Evolutionary conservation across 2,329 filamentous ascomycete species (phyloP), one percentile per base, ranked within the genome.

Genomic region (Aspergillus ruber): DNA sequence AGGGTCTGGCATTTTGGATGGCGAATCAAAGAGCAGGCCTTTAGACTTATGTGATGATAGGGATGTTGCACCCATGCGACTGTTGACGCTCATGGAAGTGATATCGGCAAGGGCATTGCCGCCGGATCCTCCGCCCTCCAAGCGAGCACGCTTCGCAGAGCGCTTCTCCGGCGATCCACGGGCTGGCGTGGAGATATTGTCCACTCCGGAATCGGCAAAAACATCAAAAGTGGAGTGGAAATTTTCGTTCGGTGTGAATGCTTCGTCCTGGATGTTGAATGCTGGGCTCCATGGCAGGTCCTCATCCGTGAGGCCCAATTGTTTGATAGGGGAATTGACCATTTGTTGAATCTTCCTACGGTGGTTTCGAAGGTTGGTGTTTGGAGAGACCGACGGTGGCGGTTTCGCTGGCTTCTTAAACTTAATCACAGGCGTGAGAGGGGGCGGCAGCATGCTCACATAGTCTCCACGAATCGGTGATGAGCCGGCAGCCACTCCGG

Each of bases 301-400:
- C 23, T 69, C 67, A 20, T 70, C 66, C 6, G 62, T 60, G 6
- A 73, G 56, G 5, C 71, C 72, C 21, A 72, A 54, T 44, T 68
- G 66, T 51, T 74, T 74, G 44, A 81, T 74, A 3, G 89, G 89
- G 4, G 88, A 93, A 48, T 88, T 87, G 40, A 95, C 81, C 74
- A 95, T 82, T 56, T 87, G 80, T 50, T 80, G 79, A 53, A 97
- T 88, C 55, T 83, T 85, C 60, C 91, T 84, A 46, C 91, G 86
- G 64, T 97, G 93, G 56, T 93, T 83, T 49, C 85, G 84, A 17
- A 97, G 78, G 62, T 95, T 95, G 8, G 91, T 96, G 63, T 93
- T 94, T 2, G 93, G 91, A 12, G 91, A 97, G 15, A 88, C 85
- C 0, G 91, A 95, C 46, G 87, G 77, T 4, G 81, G 87, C 25